Base-by-base conservation (phyloP, 169 alveolate species). In the Sarcocystis neurona region DNA sequence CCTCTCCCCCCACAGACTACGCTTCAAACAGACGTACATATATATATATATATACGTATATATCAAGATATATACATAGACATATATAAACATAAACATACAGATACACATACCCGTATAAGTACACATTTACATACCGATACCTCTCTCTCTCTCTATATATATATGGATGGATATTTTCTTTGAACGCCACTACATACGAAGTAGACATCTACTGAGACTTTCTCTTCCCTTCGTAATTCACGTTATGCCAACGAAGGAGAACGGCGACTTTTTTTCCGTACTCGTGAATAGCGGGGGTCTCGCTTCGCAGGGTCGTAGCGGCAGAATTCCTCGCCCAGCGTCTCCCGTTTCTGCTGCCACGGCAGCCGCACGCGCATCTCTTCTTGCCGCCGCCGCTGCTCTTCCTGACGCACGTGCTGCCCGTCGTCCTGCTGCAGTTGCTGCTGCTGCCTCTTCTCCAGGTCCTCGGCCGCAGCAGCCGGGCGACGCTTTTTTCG, bases 251-350 rank as follows among this genome's bases (percentile, higher is more conserved):
- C n/a, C n/a, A n/a, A n/a, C n/a, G n/a, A n/a, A n/a, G n/a, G n/a
- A n/a, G n/a, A n/a, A n/a, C n/a, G n/a, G n/a, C n/a, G n/a, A n/a
- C n/a, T n/a, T n/a, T n/a, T n/a, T n/a, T 12, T 10, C 41, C 43
- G 34, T n/a, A 63, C 75, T 41, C 75, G 75, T 12, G 44, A 30
- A 43, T 63, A 63, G 1, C 75, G 75, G 6, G 75, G 75, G 41
- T 63, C 75, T 6, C 75, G 75, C 43, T 63, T 63, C 6, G 75
- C 32, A 4, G 75, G 75, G 41, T 63, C 75, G 41, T 63, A 63
- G 34, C 27, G 44, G 75, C 75, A 63, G 34, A 43, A 20, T 12
- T 37, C 20, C n/a, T 1, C 44, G 39, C 20, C 46, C 27, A 43
- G 75, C 75, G 2, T 27, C 6, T 15, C 32, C 75, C 46, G 44